phyloP scores from a whole-genome alignment of 345 rosid species.

The Boechera divaricarpa region DNA sequence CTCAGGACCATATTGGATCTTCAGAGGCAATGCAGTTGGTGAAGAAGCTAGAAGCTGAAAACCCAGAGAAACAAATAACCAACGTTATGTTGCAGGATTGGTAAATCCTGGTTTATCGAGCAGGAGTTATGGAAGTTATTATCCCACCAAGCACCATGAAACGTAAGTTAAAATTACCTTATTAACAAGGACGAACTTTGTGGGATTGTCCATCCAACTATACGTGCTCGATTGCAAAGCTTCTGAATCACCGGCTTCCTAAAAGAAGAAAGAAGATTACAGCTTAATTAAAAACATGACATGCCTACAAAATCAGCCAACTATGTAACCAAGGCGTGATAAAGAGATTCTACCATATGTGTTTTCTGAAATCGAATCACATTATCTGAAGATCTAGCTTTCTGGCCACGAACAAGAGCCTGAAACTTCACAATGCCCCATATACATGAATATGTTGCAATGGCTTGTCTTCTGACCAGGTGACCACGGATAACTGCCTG shows the following conservation, averaged over 20 bases:
- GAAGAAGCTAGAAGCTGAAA: conserved; percentile 71
- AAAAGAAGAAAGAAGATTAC: conserved; percentile 32
- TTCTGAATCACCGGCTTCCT: conserved; percentile 50
- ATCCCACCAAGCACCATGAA: conserved; percentile 11
- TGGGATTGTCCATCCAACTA: conserved; percentile 46
- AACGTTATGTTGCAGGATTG: conserved; percentile 13
- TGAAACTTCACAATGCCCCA: conserved; percentile 73
- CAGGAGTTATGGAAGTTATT: neutral
- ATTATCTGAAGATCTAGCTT: conserved; percentile 55
- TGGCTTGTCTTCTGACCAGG: conserved; percentile 86
- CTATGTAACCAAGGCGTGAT: neutral
- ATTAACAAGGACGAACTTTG: conserved; percentile 49
- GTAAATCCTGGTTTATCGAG: conserved; percentile 14
- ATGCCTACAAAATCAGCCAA: conserved; percentile 4
- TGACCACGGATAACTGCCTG: conserved; percentile 86
- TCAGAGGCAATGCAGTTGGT: conserved; percentile 51
- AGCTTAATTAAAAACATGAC: conserved; percentile 1
- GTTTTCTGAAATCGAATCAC: conserved; percentile 49
- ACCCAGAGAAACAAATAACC: conserved; percentile 31
- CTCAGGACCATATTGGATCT: conserved; percentile 57
- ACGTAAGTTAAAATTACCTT: conserved; percentile 53
- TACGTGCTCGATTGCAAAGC: conserved; percentile 37
- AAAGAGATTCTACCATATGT: conserved; percentile 32
- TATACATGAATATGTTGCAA: conserved; percentile 68
- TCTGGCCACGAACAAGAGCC: conserved; percentile 65